A percentile compares a stretch with the other conserved stretches of the same genome.
Conservation (phyloP, 1,284 basidiomycete species). For the Malassezia furfur region DNA sequence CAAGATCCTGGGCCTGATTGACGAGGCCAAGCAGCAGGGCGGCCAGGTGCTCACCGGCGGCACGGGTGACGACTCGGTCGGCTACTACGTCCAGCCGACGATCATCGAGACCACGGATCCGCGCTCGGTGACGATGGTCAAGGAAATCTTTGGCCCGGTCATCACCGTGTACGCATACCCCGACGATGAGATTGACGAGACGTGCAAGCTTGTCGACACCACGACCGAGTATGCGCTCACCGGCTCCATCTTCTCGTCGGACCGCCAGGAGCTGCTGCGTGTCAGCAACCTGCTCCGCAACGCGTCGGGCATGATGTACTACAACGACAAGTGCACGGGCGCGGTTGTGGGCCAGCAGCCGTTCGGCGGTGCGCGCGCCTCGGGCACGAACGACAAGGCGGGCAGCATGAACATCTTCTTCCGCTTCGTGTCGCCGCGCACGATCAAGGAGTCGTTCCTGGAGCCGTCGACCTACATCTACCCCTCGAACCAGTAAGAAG, state of each 20-base stretch:
- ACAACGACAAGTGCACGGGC: slow-evolving; percentile 64
- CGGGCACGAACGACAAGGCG: slow-evolving; percentile 96
- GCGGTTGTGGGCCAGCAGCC: slow-evolving; percentile 72
- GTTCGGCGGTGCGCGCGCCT: slow-evolving; percentile 84
- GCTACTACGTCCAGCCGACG: slow-evolving; percentile 89
- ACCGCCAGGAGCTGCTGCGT: slow-evolving; percentile 39
- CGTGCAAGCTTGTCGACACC: slow-evolving; percentile 72
- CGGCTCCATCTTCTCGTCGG: slow-evolving; percentile 43
- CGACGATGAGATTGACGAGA: slow-evolving; percentile 64
- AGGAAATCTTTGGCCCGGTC: slow-evolving; percentile 96
- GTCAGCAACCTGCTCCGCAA: slow-evolving; percentile 46
- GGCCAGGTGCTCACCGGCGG: slow-evolving; percentile 83
- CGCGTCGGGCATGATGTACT: slow-evolving; percentile 48
- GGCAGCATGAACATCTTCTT: slow-evolving; percentile 69
- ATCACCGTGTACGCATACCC: slow-evolving; percentile 60
- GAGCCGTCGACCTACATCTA: slow-evolving; percentile 36
- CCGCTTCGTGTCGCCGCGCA: slow-evolving; percentile 60
- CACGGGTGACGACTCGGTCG: slow-evolving; percentile 71
- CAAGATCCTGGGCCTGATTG: slow-evolving; percentile 73
- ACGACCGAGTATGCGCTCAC: slow-evolving; percentile 76
- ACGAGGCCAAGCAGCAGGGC: slow-evolving; percentile 77
- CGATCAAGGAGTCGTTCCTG: slow-evolving; percentile 77
- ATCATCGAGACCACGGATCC: slow-evolving; percentile 90
- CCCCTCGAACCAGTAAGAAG: slow-evolving; percentile 34
- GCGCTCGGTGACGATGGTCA: slow-evolving; percentile 76